These are phyloP conservation scores for Castanea sativa DNA, from an alignment of 306 rosid genomes.

Conservation along the genomic window DNA sequence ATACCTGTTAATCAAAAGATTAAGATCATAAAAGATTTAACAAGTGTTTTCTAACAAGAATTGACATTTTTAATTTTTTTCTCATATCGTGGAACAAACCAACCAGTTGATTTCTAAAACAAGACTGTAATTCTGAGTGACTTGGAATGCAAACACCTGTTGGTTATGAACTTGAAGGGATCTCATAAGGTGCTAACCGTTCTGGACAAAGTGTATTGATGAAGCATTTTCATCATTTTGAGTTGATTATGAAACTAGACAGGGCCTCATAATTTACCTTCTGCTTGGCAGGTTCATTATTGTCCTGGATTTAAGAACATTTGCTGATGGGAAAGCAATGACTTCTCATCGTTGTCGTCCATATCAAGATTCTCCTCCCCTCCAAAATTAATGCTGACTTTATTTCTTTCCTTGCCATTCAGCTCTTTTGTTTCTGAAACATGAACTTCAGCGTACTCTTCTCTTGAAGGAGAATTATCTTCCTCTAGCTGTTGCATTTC, in stretches of 20 bases:
- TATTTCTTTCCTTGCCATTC: conserved; percentile 20
- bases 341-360: conserved; percentile 45
- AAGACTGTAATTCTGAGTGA: not conserved
- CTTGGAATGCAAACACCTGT: not conserved
- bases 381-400: conserved; percentile 23
- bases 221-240: not conserved
- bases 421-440: conserved; percentile 22
- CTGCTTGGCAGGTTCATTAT: not conserved
- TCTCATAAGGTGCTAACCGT: not conserved
- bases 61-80: not conserved
- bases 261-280: not conserved
- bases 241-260: not conserved
- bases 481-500: conserved; percentile 61
- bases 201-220: not conserved
- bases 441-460: conserved; percentile 18
- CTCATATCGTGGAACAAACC: not conserved
- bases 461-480: conserved; percentile 13
- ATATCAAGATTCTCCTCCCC: conserved; percentile 23
- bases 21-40: not conserved
- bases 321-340: conserved; percentile 33
- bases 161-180: not conserved
- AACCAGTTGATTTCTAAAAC: not conserved
- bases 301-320: conserved; percentile 10
- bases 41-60: too few relatives aligned
- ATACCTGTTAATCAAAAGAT: not conserved